A percentile compares a stretch with the other conserved stretches of the same genome.
phyloP scores from a whole-genome alignment of 116 monocot species.

The Posidonia oceanica region DNA sequence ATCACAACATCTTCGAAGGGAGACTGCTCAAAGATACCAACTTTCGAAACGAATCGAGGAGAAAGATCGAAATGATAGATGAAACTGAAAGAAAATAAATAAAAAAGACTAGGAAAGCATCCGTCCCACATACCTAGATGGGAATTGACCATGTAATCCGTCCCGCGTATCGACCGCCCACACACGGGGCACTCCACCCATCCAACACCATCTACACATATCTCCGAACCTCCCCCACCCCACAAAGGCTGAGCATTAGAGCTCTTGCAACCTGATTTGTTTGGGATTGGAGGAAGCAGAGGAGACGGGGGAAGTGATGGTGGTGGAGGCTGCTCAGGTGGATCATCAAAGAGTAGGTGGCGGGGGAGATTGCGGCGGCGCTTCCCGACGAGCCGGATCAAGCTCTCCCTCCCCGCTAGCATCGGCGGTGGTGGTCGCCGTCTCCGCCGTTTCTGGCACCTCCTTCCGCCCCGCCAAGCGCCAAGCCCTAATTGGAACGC shows the following conservation, averaged over 20 bases:
- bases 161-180: constrained; percentile 28
- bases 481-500: too few species aligned
- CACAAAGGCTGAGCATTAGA: background rate
- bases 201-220: background rate
- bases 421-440: background rate
- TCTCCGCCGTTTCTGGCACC: background rate
- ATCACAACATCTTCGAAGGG: too few species aligned
- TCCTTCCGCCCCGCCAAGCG: too few species aligned
- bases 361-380: constrained; percentile 20
- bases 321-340: background rate
- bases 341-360: constrained; percentile 4
- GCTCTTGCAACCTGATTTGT: background rate
- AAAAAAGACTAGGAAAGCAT: background rate
- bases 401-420: constrained; percentile 30
- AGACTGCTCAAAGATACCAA: background rate
- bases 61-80: background rate
- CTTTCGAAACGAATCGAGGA: background rate
- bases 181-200: constrained; percentile 59
- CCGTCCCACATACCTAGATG: constrained; percentile 39
- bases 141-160: constrained; percentile 31
- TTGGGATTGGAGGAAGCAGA: background rate
- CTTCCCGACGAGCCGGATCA: constrained; percentile 36
- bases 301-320: background rate
- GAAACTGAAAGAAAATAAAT: background rate
- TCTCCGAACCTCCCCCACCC: background rate